Percentiles rank a stretch among this genome's conserved stretches.
Evolutionary conservation across 495 filamentous ascomycete species (phyloP).

Genomic region (Rusavskia elegans): DNA sequence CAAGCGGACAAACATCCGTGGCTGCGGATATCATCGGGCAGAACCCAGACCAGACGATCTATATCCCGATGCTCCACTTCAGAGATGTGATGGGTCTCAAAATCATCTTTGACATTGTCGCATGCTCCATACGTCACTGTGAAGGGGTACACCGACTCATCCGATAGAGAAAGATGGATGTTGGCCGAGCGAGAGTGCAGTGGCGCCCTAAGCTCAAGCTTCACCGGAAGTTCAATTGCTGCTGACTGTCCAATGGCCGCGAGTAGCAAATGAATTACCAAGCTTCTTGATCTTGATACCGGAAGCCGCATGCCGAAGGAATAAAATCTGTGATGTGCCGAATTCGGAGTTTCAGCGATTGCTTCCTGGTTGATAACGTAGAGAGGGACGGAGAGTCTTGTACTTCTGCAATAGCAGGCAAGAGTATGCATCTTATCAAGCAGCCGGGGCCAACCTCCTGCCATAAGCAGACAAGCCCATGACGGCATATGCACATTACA

Average conservation of each 20-base stretch:
- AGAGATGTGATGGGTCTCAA: neutral
- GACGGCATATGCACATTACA: no score
- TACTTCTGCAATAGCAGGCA: no score
- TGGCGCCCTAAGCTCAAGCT: conserved; percentile 19
- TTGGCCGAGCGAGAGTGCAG: conserved; percentile 29
- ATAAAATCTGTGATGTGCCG: no score
- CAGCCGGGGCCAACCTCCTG: no score
- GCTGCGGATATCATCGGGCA: conserved; percentile 26
- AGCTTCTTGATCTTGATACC: no score
- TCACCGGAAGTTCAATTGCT: conserved; percentile 14
- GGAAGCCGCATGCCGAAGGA: no score
- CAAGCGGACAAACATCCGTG: conserved; percentile 39
- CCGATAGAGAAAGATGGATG: conserved; percentile 22
- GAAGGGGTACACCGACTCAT: conserved; percentile 15
- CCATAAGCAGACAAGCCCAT: no score
- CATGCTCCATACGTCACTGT: conserved; percentile 28
- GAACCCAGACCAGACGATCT: conserved; percentile 31
- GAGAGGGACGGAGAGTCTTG: no score
- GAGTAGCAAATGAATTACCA: no score
- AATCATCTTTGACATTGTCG: neutral
- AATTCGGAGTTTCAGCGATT: no score
- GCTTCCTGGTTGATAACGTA: no score
- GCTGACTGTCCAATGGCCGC: neutral
- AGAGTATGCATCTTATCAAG: no score
- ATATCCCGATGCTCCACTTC: neutral